Percentiles rank a stretch among this genome's conserved stretches.
Conservation (phyloP, 176 grass and related monocot genomes). For the Pontederia crassipes region DNA sequence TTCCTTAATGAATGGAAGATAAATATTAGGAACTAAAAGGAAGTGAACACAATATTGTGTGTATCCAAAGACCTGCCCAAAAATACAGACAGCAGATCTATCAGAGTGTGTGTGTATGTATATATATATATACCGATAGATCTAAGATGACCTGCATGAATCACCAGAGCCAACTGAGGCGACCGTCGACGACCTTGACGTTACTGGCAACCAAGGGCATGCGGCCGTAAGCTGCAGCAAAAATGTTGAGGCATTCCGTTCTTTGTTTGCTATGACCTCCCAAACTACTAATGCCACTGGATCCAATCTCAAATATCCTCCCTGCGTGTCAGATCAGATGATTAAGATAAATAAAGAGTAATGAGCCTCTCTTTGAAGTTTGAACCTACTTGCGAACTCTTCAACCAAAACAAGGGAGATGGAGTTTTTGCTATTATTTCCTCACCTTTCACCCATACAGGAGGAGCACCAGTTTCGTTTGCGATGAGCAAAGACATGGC, state of each 20-base stretch:
- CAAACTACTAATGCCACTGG: slow-evolving; percentile 70
- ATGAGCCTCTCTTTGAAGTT: background rate
- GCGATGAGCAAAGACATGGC: slow-evolving; percentile 94
- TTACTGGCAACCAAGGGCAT: slow-evolving; percentile 75
- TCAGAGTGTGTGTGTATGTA: too few relatives aligned
- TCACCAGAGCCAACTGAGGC: slow-evolving; percentile 80
- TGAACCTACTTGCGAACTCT: background rate
- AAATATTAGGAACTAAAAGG: too few relatives aligned
- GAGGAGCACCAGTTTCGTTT: slow-evolving; percentile 76
- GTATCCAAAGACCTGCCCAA: too few relatives aligned
- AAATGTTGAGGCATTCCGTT: slow-evolving; percentile 63
- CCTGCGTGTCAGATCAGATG: slow-evolving; percentile 36
- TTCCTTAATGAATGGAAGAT: too few relatives aligned
- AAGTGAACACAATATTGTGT: too few relatives aligned
- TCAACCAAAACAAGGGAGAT: background rate
- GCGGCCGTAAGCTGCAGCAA: slow-evolving; percentile 55
- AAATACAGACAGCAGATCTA: too few relatives aligned
- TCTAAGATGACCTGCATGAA: background rate
- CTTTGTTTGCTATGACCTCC: slow-evolving; percentile 51
- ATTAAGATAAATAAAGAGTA: background rate
- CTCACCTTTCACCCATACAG: slow-evolving; percentile 95
- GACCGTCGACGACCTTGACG: slow-evolving; percentile 69
- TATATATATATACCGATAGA: too few relatives aligned
- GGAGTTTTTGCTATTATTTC: slow-evolving; percentile 8
- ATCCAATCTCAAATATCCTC: slow-evolving; percentile 81